Evolutionary conservation across 306 rosid genomes (phyloP).

Genomic region (Prunus dulcis): DNA sequence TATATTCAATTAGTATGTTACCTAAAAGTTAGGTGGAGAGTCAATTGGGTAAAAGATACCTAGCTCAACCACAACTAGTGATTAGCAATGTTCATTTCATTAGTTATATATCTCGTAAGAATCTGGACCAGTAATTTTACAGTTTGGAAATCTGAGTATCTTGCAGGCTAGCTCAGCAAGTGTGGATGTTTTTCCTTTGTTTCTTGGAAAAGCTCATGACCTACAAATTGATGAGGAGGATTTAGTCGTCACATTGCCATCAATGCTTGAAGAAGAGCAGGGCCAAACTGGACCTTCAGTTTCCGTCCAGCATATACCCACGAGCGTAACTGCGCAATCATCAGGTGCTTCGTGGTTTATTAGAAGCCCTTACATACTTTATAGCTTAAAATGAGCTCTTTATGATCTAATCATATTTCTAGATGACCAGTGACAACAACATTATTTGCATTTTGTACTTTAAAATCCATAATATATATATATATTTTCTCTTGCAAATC

Average conservation of each 20-base stretch:
- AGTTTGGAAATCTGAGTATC: constrained; percentile 14
- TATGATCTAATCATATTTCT: not conserved
- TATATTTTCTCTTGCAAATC: not conserved
- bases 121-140: not conserved
- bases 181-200: constrained; percentile 75
- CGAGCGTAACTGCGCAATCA: constrained; percentile 59
- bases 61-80: no score
- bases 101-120: not conserved
- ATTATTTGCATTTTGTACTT: not conserved
- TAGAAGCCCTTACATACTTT: not conserved
- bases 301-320: constrained; percentile 65
- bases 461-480: not conserved
- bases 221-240: constrained; percentile 48
- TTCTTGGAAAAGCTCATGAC: constrained; percentile 45
- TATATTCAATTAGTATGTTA: no score
- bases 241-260: constrained; percentile 44
- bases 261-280: constrained; percentile 36
- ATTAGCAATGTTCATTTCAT: not conserved
- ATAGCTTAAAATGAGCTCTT: no score
- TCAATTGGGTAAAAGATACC: no score
- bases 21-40: no score
- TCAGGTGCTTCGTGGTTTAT: constrained; percentile 40
- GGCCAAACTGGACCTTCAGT: constrained; percentile 38
- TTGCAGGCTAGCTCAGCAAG: constrained; percentile 56
- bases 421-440: not conserved